Base-by-base conservation (phyloP, 2,329 filamentous ascomycete species). In the Plenodomus lindquistii region DNA sequence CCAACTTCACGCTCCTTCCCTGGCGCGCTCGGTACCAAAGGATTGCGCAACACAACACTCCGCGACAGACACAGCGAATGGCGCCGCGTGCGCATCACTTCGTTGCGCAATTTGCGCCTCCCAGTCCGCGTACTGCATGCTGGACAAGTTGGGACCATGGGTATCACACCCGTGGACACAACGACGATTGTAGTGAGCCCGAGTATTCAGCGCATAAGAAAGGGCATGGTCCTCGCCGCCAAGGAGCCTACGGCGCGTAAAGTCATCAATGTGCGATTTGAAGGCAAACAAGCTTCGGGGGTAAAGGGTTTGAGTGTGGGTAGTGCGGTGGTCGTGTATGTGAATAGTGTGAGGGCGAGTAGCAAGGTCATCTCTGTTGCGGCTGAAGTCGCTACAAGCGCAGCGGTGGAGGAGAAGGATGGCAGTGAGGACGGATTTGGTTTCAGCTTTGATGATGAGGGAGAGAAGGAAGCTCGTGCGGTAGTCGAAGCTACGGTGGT, bases 131-230 rank as follows among this genome's bases (percentile, higher is more conserved):
- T 81, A 0, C 79, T 97, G 7, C 81, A 86, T 42, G 81, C 86
- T 15, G 91, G 90, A 9, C 93, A 99, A 72, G 91, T 93, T 5
- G 94, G 93, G 1, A 97, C 92, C 0, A 82, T 99, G 44, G 93
- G 92, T 0, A 77, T 97, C 42, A 80, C 87, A 2, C 80, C 73
- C 2, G 36, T 69, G 2, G 59, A 65, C 31, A 31, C 27, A 15
- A 31, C 27, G 11, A 55, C 55, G 20, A 50, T 60, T 3, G 63
- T 68, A 27, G 52, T 57, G 13, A 69, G 54, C 27, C 65, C 64
- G 11, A 59, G 60, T 4, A 65, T 74, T 17, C 57, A 67, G 29
- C 63, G 78, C 21, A 76, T 84, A 13, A 75, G 83, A 20, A 93
- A 95, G 71, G 93, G 93, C 17, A 95, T 96, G 87, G 84, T 97